A percentile compares a stretch with the other conserved stretches of the same genome.
Evolutionary conservation across 495 filamentous ascomycete species (phyloP).

Genomic region (Aspergillus funiculosus): DNA sequence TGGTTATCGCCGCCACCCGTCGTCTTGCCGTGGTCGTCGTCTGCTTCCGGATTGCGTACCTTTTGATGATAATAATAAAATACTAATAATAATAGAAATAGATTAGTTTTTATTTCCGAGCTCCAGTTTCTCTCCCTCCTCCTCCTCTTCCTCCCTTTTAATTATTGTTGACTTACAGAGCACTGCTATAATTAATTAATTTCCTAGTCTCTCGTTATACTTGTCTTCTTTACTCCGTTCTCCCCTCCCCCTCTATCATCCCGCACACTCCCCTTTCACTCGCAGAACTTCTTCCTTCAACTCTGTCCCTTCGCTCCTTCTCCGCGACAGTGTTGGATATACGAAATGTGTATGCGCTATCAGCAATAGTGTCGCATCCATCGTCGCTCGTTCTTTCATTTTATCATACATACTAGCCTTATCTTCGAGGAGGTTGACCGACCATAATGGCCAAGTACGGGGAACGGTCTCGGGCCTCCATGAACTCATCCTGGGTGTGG

Average conservation of each 20-base stretch:
- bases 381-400: conserved; percentile 2
- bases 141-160: conserved; percentile 6
- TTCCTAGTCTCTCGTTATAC: conserved; percentile 3
- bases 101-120: too few species aligned
- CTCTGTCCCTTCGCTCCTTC: not conserved
- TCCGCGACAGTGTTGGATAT: conserved; percentile 2
- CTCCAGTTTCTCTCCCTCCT: too few species aligned
- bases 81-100: too few species aligned
- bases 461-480: conserved; percentile 21
- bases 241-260: not conserved
- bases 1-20: too few species aligned
- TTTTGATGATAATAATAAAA: too few species aligned
- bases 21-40: too few species aligned
- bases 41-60: too few species aligned
- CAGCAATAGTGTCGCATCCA: conserved; percentile 16
- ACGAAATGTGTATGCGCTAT: conserved; percentile 22
- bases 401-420: not conserved
- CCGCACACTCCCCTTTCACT: not conserved
- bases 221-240: not conserved
- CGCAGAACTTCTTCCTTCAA: too few species aligned
- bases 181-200: too few species aligned
- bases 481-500: conserved; percentile 32
- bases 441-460: conserved; percentile 27
- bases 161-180: conserved; percentile 8
- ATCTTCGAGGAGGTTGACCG: not conserved